Base-by-base conservation (phyloP, 2,329 filamentous ascomycete genomes). In the Botrytis aclada region DNA sequence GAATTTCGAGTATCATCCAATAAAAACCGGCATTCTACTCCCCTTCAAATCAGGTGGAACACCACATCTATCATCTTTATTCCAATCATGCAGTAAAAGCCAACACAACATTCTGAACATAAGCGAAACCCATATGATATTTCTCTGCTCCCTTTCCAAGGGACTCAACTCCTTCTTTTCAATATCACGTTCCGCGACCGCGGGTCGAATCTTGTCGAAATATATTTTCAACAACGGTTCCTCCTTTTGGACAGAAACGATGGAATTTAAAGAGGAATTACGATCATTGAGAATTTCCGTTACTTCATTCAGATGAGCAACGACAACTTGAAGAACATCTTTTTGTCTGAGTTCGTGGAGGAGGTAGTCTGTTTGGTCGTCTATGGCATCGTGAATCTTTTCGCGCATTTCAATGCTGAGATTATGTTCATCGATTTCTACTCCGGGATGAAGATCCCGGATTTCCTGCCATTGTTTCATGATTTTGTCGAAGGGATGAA, bases 41-140 rank as follows among this genome's bases (percentile, higher is more conserved):
- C 86, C 87, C 47, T 85, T 76, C 7, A 88, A 80, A 79, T 88
- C 86, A 74, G 85, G 86, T 79, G 87, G 87, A 62, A 84, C 81
- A 4, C 86, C 79, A 78, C 88, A 86, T 16, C 85, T 81, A 72
- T 89, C 87, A 73, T 84, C 82, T 77, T 85, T 86, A 78, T 87
- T 82, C 70, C 89, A 88, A 76, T 89, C 86, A 76, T 89, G 87
- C 74, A 89, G 79, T 80, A 86, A 82, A 70, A 88, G 79, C 88
- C 87, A 88, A 77, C 86, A 88, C 37, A 88, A 82, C 87, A 88
- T 89, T 39, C 87, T 81, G 74, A 88, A 86, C 6, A 88, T 82
- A 29, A 89, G 80, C 12, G 84, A 85, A 75, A 85, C 86, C 87
- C 87, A 88, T n/a, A 88, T 83, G 12, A 84, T 82, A n/a, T 74